Base-by-base conservation (phyloP, 192 early-diverging fungal species). In the Coemansia sp. region DNA sequence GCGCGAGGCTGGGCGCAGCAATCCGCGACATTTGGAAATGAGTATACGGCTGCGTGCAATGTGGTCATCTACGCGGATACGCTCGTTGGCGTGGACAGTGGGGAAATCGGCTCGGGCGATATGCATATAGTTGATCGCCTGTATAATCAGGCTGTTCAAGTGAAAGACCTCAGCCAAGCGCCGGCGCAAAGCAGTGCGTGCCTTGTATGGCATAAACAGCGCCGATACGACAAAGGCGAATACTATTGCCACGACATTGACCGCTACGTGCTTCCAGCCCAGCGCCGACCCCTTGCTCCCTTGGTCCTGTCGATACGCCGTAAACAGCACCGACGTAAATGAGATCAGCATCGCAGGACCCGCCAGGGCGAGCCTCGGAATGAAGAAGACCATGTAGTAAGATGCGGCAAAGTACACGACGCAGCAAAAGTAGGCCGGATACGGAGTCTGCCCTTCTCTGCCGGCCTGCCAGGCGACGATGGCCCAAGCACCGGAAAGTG, bases 41-140 rank as follows among this genome's bases (percentile, higher is more conserved):
- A 69, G 53, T 11, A 80, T 70, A 11, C 78, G 73, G 32, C 69
- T 72, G 8, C 63, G 69, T 21, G 53, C 42, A 2, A 75, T 63
- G 12, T 60, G 62, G 4, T 58, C 46, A 10, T 60, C 66, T 6
- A 72, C 73, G 7, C 73, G 62, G 6, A 42, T 39, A 3, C 66
- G 45, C 60, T 80, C 78, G 4, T 58, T 65, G 21, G 50, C 62
- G 38, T 72, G 69, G 4, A 67, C 78, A 0, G 50, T 14, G 5
- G 73, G 69, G 37, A 80, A 80, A 14, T 75, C 73, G 37, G 69
- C 70, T 7, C 70, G 69, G 1, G 78, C 73, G 10, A 72, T 46
- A 32, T 80, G 78, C 73, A 80, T 80, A 63, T 72, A 67, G 70
- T 80, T 80, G 41, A 80, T 64, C 14, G 69, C 53, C 50, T 75